Conservation (phyloP, 495 filamentous ascomycete species). For the Xylaria sp. region DNA sequence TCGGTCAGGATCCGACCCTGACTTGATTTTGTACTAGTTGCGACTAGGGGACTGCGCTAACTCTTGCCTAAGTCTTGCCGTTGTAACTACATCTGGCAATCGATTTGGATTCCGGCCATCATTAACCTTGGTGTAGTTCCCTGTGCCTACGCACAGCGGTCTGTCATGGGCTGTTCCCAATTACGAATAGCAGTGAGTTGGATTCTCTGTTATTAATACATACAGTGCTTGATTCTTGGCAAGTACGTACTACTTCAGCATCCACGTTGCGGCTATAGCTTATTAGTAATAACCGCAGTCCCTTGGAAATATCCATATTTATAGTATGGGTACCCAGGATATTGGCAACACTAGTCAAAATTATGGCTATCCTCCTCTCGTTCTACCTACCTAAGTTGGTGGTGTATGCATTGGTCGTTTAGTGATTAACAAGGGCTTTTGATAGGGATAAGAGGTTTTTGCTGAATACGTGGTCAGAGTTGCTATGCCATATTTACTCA, state of each 20-base stretch:
- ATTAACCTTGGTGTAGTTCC: not conserved
- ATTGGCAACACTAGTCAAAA: not conserved
- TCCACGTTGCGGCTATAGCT: not conserved
- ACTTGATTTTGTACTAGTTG: not conserved
- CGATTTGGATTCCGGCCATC: not conserved
- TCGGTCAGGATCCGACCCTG: constrained; percentile 1
- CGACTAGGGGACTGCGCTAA: not conserved
- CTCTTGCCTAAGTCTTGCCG: not conserved
- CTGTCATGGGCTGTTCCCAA: not conserved
- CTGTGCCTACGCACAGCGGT: not conserved
- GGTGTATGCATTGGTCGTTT: not conserved
- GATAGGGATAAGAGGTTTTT: not conserved
- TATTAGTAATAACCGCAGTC: no score
- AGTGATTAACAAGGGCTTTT: not conserved
- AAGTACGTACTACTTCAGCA: not conserved
- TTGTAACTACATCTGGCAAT: not conserved
- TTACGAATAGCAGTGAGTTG: not conserved
- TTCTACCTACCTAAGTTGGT: not conserved
- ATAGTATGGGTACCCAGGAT: not conserved
- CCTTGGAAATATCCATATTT: not conserved
- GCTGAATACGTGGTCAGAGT: not conserved
- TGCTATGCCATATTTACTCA: no score
- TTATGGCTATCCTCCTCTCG: not conserved
- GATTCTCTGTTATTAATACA: not conserved
- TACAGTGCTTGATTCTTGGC: not conserved